Evolutionary conservation across 1,284 basidiomycete genomes (phyloP).

Genomic region (Tilletia horrida): DNA sequence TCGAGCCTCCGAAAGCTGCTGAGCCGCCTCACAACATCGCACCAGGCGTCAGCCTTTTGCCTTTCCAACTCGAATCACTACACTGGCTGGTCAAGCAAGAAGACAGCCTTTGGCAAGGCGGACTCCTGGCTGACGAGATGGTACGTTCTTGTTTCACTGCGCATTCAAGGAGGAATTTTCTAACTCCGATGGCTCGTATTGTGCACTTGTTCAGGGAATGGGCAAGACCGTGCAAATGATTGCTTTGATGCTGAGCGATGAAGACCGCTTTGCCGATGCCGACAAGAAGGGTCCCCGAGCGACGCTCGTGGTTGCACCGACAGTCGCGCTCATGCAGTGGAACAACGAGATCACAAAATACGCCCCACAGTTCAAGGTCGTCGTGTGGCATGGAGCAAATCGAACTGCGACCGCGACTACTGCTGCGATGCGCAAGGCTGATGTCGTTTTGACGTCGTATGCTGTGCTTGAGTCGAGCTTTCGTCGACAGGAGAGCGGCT

Average conservation of each 20-base stretch:
- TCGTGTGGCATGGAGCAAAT: constrained; percentile 82
- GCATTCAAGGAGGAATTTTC: too few relatives aligned
- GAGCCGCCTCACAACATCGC: constrained; percentile 3
- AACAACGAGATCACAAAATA: constrained; percentile 78
- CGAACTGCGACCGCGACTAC: constrained; percentile 59
- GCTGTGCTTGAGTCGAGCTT: constrained; percentile 87
- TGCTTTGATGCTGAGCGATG: constrained; percentile 70
- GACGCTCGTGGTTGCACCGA: constrained; percentile 82
- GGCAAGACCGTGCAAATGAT: constrained; percentile 99
- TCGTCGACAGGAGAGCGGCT: constrained; percentile 87
- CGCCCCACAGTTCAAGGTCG: constrained; percentile 61
- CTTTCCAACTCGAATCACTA: constrained; percentile 83
- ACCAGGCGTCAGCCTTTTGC: constrained; percentile 56
- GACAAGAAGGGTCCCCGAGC: constrained; percentile 66
- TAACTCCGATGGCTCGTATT: too few relatives aligned
- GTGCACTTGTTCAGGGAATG: constrained; percentile 64
- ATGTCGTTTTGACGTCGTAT: constrained; percentile 65
- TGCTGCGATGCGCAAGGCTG: constrained; percentile 73
- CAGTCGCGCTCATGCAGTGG: constrained; percentile 99
- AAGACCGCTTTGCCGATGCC: not conserved
- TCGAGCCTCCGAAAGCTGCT: not conserved
- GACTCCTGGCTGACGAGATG: constrained; percentile 84
- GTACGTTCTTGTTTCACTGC: not conserved
- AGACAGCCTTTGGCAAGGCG: constrained; percentile 78
- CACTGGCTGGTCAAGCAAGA: constrained; percentile 97